phyloP scores from a whole-genome alignment of 257 asterid species.

The Fraxinus excelsior region DNA sequence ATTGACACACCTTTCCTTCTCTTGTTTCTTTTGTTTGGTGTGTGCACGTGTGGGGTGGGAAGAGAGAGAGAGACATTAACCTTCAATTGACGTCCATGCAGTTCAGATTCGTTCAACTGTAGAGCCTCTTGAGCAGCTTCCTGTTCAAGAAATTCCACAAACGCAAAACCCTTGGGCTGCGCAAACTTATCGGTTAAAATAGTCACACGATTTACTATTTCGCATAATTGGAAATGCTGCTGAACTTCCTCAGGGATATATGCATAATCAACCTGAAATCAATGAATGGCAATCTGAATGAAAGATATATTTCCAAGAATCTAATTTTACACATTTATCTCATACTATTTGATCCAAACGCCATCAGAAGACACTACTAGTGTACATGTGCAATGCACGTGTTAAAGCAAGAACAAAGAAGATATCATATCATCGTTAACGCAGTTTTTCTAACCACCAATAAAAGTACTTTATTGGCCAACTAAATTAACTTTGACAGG shows the following conservation, averaged over 20 bases:
- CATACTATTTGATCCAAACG: neutral
- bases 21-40: neutral
- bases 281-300: conserved; percentile 1
- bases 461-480: too few relatives aligned
- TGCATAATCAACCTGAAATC: conserved; percentile 6
- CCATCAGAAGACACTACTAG: neutral
- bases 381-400: neutral
- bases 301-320: neutral
- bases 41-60: too few relatives aligned
- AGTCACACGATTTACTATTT: neutral
- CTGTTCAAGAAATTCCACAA: conserved; percentile 83
- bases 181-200: neutral
- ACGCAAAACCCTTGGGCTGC: conserved; percentile 68
- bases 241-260: conserved; percentile 1
- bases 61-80: conserved; percentile 23
- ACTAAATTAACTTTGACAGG: too few relatives aligned
- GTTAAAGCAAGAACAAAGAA: conserved; percentile 2
- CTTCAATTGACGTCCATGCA: conserved; percentile 96
- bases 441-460: neutral
- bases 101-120: conserved; percentile 85
- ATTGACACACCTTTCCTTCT: too few relatives aligned
- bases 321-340: neutral
- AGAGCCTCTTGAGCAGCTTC: conserved; percentile 91
- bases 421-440: neutral
- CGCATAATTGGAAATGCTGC: conserved; percentile 1